Evolutionary conservation across 306 rosid species (phyloP).

Genomic region (Pachyrhizus erosus): DNA sequence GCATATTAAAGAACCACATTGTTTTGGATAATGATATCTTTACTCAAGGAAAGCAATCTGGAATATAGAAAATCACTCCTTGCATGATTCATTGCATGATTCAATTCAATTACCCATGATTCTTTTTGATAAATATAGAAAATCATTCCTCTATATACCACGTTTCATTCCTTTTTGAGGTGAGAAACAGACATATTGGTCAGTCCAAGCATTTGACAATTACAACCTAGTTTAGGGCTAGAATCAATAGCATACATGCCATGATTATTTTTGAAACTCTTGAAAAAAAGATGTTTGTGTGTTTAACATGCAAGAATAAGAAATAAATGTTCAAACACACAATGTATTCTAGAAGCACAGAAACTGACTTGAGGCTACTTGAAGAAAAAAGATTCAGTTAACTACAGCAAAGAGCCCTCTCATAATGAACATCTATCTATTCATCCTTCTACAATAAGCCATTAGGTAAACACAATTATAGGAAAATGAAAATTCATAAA

Average conservation of each 20-base stretch:
- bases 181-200: not conserved
- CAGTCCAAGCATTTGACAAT: constrained; percentile 18
- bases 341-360: constrained; percentile 13
- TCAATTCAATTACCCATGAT: not conserved
- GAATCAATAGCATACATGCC: not conserved
- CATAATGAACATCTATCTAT: constrained; percentile 29
- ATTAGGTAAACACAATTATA: constrained; percentile 1
- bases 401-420: not conserved
- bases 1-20: constrained; percentile 13
- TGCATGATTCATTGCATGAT: not conserved
- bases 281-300: not conserved
- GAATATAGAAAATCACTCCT: too few relatives aligned
- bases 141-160: not conserved
- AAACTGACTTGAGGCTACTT: not conserved
- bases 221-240: constrained; percentile 8
- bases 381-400: constrained; percentile 5
- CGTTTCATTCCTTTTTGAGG: constrained; percentile 1
- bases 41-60: constrained; percentile 9
- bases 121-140: not conserved
- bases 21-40: constrained; percentile 14
- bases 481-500: constrained; percentile 7
- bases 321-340: not conserved
- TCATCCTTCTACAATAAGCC: constrained; percentile 21
- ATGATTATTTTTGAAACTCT: not conserved
- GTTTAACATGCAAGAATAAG: not conserved